phyloP scores from a whole-genome alignment of 2,329 filamentous ascomycete species.

The Diplodia scrobiculata region DNA sequence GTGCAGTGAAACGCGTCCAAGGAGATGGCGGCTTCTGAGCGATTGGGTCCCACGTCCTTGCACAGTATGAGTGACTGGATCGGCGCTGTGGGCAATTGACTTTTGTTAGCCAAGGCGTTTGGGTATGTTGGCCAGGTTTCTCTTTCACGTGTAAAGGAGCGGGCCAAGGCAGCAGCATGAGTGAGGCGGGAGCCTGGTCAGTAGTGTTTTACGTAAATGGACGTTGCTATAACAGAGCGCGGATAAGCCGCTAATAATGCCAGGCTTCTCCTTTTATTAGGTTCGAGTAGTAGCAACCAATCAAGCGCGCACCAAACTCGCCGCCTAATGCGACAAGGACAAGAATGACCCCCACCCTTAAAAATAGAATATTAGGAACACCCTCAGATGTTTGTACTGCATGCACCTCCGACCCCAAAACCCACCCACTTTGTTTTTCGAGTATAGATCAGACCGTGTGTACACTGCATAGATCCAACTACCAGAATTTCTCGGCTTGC shows the following conservation, averaged over 20 bases:
- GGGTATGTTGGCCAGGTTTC: neutral
- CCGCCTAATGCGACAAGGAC: neutral
- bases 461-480: neutral
- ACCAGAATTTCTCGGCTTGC: neutral
- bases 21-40: slow-evolving; percentile 58
- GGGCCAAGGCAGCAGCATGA: neutral
- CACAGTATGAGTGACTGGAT: neutral
- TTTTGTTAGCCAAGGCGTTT: neutral
- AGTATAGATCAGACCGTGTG: neutral
- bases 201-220: neutral
- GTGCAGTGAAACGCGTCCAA: slow-evolving; percentile 60
- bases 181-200: neutral
- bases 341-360: neutral
- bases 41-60: neutral
- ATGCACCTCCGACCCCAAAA: neutral
- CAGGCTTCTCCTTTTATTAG: neutral
- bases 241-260: neutral
- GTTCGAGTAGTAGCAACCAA: neutral
- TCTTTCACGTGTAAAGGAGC: neutral
- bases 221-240: neutral
- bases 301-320: neutral
- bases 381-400: neutral
- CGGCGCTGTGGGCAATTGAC: neutral
- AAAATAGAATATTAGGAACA: neutral
- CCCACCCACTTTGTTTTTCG: neutral